Evolutionary conservation across 129 eudicot species (phyloP), one percentile per base, ranked within the genome.

Genomic region (Apium graveolens): DNA sequence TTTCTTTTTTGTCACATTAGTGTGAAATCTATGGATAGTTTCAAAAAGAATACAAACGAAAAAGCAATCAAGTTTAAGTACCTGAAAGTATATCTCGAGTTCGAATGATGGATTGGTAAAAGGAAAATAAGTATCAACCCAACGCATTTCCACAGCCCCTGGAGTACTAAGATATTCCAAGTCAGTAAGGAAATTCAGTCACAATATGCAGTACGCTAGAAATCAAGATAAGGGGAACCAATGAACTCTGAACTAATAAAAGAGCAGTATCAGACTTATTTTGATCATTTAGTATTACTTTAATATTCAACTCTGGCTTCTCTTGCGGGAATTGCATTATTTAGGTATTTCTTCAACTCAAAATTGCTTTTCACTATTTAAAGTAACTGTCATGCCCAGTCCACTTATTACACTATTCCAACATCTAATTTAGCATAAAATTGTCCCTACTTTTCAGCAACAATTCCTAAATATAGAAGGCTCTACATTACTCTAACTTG

Each of bases 121-220:
- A 5, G 98, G 98, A 83, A 91, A 94, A 70, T 94, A 94, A 79
- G 98, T 81, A 81, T 94, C 97, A 81, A 94, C 87, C 97, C 98
- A 94, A 17, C 96, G 96, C 98, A 91, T 91, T 85, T 91, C 97
- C 38, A 94, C 98, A 65, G 90, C 91, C 84, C 98, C 97, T 94
- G 88, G 65, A 86, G 55, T 76, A 70, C 81, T 83, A 44, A 70
- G 6, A 70, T 11, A 70, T 17, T 70, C 18, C 11, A 34, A 16
- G 42, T 18, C 44, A 37, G 26, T 20, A 35, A 21, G 80, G 48
- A 63, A 49, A 42, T 73, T 63, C 11, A 81, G 60, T 20, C 24
- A 48, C 46, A 6, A 79, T n/a, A n/a, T n/a, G n/a, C n/a, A n/a
- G n/a, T n/a, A n/a, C n/a, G n/a, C n/a, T n/a, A n/a, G n/a, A n/a